A percentile compares a stretch with the other conserved stretches of the same genome.
phyloP scores from a whole-genome alignment of 1,139 yeast genomes.

The Yamadazyma buinensis region DNA sequence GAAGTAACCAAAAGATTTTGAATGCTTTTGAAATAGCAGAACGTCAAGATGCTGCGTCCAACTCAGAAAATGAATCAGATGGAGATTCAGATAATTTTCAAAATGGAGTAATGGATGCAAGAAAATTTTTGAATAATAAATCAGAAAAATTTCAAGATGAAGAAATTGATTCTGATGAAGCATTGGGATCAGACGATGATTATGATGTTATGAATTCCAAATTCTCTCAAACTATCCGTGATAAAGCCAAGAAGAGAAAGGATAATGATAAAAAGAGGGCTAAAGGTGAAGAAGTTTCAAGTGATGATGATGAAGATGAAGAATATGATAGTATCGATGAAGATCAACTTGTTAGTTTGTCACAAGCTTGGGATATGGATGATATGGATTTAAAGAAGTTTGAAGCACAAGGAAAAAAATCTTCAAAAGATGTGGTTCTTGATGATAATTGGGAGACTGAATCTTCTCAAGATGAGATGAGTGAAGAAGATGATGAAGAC shows the following conservation, averaged over 20 bases:
- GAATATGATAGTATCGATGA: slow-evolving; percentile 65
- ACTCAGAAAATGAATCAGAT: slow-evolving; percentile 14
- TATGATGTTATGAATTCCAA: slow-evolving; percentile 63
- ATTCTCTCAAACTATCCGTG: slow-evolving; percentile 66
- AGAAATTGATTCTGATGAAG: slow-evolving; percentile 74
- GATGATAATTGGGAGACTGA: slow-evolving; percentile 42
- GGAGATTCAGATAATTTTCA: slow-evolving; percentile 19
- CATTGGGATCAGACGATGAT: slow-evolving; percentile 73
- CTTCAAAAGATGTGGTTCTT: slow-evolving; percentile 37
- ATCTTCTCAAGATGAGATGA: slow-evolving; percentile 18
- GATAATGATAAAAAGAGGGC: slow-evolving; percentile 20
- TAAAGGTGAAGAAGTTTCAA: slow-evolving; percentile 14
- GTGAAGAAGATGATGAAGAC: slow-evolving; percentile 17
- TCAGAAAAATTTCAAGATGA: slow-evolving; percentile 49
- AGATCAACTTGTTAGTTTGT: slow-evolving; percentile 65
- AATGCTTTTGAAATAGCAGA: slow-evolving; percentile 49
- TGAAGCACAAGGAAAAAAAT: slow-evolving; percentile 10
- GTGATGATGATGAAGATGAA: slow-evolving; percentile 26
- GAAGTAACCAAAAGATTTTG: slow-evolving; percentile 34
- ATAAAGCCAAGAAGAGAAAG: slow-evolving; percentile 39
- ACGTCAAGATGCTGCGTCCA: slow-evolving; percentile 27
- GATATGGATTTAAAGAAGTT: slow-evolving; percentile 42
- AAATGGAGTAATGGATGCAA: slow-evolving; percentile 44
- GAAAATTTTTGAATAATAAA: slow-evolving; percentile 28
- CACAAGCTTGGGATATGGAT: slow-evolving; percentile 88